Evolutionary conservation across 1,284 basidiomycete genomes (phyloP), one percentile per base, ranked within the genome.

Genomic region (Testicularia cyperi): DNA sequence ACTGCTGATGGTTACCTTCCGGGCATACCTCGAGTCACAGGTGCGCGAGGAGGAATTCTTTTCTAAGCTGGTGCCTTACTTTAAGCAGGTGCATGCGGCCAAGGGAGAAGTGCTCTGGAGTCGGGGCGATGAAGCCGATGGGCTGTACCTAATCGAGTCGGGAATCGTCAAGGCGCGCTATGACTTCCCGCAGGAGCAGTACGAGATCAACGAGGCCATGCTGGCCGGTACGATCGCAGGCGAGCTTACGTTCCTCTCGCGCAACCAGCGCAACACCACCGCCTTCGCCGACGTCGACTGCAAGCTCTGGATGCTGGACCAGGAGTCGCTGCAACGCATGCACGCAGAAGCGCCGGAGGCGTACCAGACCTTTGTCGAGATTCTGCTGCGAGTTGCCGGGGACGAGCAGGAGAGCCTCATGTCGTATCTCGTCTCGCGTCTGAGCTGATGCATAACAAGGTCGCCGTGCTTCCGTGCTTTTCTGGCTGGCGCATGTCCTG

Each of bases 41-140:
- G 20, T 27, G 5, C 16, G 13, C 9, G 55, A 58, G 19, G 42
- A 54, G 10, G 39, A 27, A 13, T 55, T 84, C 58, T 80, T 79
- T 55, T 41, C 68, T 27, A 64, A 78, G 15, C 72, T 97, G 24
- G 78, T 81, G 1, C 80, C 83, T 0, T 92, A 90, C 78, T 86
- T 98, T 63, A 80, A 83, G 38, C 84, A 83, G 8, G 77, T 86
- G 16, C 74, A 81, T 3, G 74, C 87, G 0, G 78, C 82, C 0
- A 80, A 82, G 5, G 88, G 85, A 0, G 78, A 82, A 22, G 79
- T 86, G 0, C 80, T 97, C 0, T 97, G 90, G 66, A 80, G 78
- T 6, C 85, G 86, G 45, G 85, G 83, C 18, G 88, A 92, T 32
- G 70, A 77, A 0, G 82, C 91, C 0, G 88, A 94, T 27, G 44